Evolutionary conservation across 164 flowering plant genomes (phyloP).

Genomic region (Umbilicus rupestris): DNA sequence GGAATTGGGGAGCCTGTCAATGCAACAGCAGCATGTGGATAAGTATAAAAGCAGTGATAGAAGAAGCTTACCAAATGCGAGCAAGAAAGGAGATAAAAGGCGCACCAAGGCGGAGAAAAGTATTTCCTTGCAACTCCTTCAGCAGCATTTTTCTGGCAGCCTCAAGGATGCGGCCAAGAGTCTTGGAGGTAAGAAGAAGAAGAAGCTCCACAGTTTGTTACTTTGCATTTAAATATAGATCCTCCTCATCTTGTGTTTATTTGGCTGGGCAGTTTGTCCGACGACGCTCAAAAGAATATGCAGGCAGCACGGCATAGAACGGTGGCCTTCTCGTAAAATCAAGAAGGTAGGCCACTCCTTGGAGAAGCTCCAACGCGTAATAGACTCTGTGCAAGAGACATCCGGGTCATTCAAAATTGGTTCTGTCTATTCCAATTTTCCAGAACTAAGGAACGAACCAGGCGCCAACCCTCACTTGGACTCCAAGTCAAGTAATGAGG

Average conservation of each 20-base stretch:
- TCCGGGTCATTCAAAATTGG: constrained; percentile 31
- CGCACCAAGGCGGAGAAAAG: constrained; percentile 31
- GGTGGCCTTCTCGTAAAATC: constrained; percentile 48
- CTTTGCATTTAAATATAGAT: neutral
- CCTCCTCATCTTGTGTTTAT: neutral
- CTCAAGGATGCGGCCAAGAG: constrained; percentile 44
- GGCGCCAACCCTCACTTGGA: constrained; percentile 11
- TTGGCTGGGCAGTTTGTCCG: constrained; percentile 32
- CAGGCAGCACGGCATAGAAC: constrained; percentile 35
- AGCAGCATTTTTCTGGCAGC: constrained; percentile 37
- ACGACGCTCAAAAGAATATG: constrained; percentile 46
- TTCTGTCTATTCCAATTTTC: constrained; percentile 29
- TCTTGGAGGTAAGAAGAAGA: constrained; percentile 41
- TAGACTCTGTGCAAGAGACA: constrained; percentile 36
- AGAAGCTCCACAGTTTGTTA: constrained; percentile 2
- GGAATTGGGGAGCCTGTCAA: constrained; percentile 14
- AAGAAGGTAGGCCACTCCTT: constrained; percentile 45
- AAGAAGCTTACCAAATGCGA: constrained; percentile 15
- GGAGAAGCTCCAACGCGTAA: constrained; percentile 34
- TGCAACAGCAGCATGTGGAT: constrained; percentile 12
- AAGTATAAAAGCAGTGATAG: constrained; percentile 14
- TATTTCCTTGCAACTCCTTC: constrained; percentile 33
- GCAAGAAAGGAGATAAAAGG: constrained; percentile 24
- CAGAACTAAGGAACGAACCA: constrained; percentile 19
- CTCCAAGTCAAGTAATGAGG: constrained; percentile 14